phyloP scores from a whole-genome alignment of 2,329 filamentous ascomycete species.

The Alternaria tenuissima region DNA sequence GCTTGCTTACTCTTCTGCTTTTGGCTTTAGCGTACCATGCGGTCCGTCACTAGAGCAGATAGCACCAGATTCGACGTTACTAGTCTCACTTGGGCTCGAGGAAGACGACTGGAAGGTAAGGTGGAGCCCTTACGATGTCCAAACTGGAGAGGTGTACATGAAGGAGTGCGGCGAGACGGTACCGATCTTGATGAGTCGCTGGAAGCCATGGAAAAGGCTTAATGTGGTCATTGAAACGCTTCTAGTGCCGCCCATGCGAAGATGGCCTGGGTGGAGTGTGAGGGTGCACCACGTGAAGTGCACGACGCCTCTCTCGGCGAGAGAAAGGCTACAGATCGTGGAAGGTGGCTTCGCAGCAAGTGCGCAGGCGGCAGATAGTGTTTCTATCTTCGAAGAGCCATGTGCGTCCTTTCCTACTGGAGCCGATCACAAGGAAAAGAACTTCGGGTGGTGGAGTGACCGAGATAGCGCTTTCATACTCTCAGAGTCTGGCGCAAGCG shows the following conservation, averaged over 20 bases:
- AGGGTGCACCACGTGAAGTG: constrained; percentile 32
- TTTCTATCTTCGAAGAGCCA: background rate
- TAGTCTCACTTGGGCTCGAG: constrained; percentile 32
- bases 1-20: constrained; percentile 46
- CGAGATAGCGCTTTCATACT: constrained; percentile 23
- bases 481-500: constrained; percentile 40
- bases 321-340: constrained; percentile 15
- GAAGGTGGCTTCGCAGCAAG: constrained; percentile 45
- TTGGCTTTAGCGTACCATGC: constrained; percentile 51
- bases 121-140: constrained; percentile 48
- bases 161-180: constrained; percentile 17
- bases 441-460: background rate
- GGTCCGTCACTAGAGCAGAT: constrained; percentile 50
- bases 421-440: constrained; percentile 28
- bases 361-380: constrained; percentile 22
- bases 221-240: constrained; percentile 32
- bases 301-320: background rate
- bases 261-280: constrained; percentile 44
- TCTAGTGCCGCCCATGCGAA: constrained; percentile 32
- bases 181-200: constrained; percentile 26
- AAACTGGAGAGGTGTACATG: constrained; percentile 3
- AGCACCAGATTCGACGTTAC: constrained; percentile 52
- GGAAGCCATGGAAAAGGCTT: constrained; percentile 42
- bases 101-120: constrained; percentile 51
- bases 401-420: constrained; percentile 2